These are phyloP conservation scores for Pseudogymnoascus sp. DNA, from an alignment of 2,329 filamentous ascomycete genomes.

Conservation along the genomic window DNA sequence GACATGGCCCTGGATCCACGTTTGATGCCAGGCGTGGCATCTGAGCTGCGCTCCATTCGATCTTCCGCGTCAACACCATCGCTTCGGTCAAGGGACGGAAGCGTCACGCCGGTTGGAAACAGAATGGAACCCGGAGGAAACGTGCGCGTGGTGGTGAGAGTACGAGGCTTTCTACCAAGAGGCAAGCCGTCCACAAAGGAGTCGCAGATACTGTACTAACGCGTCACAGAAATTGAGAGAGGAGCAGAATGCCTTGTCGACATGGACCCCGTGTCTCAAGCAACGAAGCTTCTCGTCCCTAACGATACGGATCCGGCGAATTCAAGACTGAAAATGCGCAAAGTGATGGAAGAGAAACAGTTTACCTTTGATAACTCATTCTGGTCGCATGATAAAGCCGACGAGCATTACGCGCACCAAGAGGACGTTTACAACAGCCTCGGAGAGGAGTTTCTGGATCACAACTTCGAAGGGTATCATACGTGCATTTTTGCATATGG, in stretches of 20 bases:
- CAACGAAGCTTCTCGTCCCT: constrained; percentile 72
- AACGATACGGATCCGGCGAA: constrained; percentile 47
- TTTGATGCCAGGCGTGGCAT: constrained; percentile 38
- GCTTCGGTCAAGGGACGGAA: constrained; percentile 63
- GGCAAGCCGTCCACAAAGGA: constrained; percentile 41
- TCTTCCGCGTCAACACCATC: constrained; percentile 75
- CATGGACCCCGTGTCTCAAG: constrained; percentile 84
- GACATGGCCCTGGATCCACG: constrained; percentile 36
- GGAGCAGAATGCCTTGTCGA: constrained; percentile 76
- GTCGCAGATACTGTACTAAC: neutral
- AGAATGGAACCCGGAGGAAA: constrained; percentile 60
- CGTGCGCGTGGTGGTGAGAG: constrained; percentile 74
- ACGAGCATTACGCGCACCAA: constrained; percentile 83
- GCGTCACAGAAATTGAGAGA: constrained; percentile 63
- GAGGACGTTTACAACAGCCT: constrained; percentile 90
- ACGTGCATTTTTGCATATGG: constrained; percentile 99
- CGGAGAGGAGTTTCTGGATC: constrained; percentile 93
- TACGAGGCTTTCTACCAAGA: constrained; percentile 70
- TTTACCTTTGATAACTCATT: constrained; percentile 98
- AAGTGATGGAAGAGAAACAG: constrained; percentile 73
- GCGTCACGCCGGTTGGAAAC: constrained; percentile 48
- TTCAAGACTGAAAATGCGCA: constrained; percentile 57
- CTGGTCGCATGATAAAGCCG: constrained; percentile 79
- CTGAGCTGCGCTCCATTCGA: constrained; percentile 35
- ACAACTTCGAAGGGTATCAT: constrained; percentile 99